Evolutionary conservation across 106 monocot genomes (phyloP).

Genomic region (Dendrobium huoshanense): DNA sequence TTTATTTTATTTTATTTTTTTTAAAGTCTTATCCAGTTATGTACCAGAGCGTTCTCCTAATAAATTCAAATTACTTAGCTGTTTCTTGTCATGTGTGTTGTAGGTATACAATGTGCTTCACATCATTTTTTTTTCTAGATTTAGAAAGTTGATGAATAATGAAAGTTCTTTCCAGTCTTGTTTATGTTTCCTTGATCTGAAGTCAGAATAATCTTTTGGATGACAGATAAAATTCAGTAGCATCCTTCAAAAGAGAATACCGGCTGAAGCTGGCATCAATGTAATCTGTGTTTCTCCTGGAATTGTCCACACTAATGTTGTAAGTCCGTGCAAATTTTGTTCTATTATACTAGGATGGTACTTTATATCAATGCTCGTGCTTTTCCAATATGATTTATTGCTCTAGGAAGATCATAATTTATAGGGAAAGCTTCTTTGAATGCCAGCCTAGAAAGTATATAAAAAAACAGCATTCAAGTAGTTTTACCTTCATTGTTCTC

Average conservation of each 20-base stretch:
- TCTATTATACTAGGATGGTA: neutral
- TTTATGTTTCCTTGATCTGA: slow-evolving; percentile 3
- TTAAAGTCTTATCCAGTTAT: neutral
- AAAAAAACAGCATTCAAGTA: neutral
- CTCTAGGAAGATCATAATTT: neutral
- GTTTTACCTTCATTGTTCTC: too few species aligned
- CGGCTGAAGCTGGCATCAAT: slow-evolving; percentile 79
- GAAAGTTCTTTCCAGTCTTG: neutral
- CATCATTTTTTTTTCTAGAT: neutral
- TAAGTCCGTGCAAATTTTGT: slow-evolving; percentile 32
- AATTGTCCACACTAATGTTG: slow-evolving; percentile 94
- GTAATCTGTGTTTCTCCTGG: slow-evolving; percentile 84
- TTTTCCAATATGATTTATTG: neutral
- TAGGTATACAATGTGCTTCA: neutral
- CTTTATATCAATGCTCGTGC: neutral
- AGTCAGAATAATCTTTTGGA: slow-evolving; percentile 6
- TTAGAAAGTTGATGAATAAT: neutral
- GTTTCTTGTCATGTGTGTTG: neutral
- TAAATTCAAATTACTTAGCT: neutral
- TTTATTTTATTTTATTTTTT: too few species aligned
- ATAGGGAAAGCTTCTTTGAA: neutral
- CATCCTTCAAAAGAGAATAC: slow-evolving; percentile 83
- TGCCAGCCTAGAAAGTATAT: neutral
- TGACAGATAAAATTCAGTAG: slow-evolving; percentile 87
- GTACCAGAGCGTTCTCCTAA: neutral